A percentile compares a stretch with the other conserved stretches of the same genome.
Evolutionary conservation across 1,284 basidiomycete genomes (phyloP).

Genomic region (Rhodotorula sp.): DNA sequence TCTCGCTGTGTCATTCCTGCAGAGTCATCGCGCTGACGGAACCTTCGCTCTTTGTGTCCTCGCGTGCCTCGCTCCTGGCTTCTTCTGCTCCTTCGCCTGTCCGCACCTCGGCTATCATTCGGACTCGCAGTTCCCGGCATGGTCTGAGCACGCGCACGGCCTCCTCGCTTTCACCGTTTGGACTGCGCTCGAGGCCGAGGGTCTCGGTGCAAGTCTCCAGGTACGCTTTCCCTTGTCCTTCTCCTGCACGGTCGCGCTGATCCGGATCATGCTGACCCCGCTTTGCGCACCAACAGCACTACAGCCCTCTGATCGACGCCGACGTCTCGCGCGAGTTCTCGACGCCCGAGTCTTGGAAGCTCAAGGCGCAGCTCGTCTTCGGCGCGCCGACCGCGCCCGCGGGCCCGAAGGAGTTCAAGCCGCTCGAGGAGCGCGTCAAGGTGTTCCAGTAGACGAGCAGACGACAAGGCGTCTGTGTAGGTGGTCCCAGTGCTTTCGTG

Average conservation of each 20-base stretch:
- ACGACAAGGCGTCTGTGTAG: no score
- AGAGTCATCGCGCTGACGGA: no score
- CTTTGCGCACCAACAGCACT: constrained; percentile 47
- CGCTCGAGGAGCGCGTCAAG: constrained; percentile 52
- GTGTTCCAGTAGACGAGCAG: constrained; percentile 38
- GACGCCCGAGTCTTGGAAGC: constrained; percentile 52
- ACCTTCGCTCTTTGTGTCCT: no score
- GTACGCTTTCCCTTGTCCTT: constrained; percentile 29
- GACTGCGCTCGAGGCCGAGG: constrained; percentile 55
- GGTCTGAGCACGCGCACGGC: constrained; percentile 31
- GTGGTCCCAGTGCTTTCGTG: no score
- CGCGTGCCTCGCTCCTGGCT: no score
- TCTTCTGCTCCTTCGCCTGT: no score
- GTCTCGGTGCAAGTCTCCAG: constrained; percentile 56
- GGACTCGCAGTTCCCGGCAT: constrained; percentile 3
- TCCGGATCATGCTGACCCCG: background rate
- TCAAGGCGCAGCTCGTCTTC: constrained; percentile 55
- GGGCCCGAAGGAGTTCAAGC: constrained; percentile 50
- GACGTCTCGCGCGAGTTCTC: constrained; percentile 49
- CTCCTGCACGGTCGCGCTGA: background rate
- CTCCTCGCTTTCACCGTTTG: constrained; percentile 53
- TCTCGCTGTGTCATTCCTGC: no score
- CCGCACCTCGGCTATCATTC: no score
- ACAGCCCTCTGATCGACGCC: constrained; percentile 45
- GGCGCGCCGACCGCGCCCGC: constrained; percentile 51